phyloP scores from a whole-genome alignment of 78 protist species.

The Speleostelium caveatum region DNA sequence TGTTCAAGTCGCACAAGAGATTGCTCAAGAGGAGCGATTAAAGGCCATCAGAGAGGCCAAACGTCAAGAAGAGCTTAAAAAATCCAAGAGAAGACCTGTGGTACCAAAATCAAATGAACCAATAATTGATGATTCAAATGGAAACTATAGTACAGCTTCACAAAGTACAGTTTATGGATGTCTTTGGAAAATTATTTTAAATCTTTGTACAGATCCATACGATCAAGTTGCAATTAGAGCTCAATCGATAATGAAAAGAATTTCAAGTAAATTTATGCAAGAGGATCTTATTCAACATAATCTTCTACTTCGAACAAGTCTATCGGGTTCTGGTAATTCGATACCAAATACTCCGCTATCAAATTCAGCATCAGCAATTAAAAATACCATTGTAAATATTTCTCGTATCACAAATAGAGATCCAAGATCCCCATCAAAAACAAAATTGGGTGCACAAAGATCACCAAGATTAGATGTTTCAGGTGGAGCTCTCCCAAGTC shows the following conservation, averaged over 20 bases:
- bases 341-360: neutral
- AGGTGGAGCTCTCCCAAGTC: neutral
- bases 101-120: neutral
- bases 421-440: constrained; percentile 52
- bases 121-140: neutral
- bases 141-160: constrained; percentile 6
- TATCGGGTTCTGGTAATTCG: neutral
- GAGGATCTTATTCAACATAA: constrained; percentile 47
- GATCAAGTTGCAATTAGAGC: constrained; percentile 56
- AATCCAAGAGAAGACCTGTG: constrained; percentile 14
- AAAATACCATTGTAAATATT: constrained; percentile 71
- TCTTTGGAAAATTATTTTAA: constrained; percentile 76
- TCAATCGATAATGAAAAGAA: constrained; percentile 52
- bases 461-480: constrained; percentile 38
- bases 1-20: constrained; percentile 66
- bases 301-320: neutral
- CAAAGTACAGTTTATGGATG: constrained; percentile 55
- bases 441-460: constrained; percentile 75
- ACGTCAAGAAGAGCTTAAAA: constrained; percentile 43
- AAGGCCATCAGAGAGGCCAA: constrained; percentile 39
- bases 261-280: constrained; percentile 13
- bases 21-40: constrained; percentile 54
- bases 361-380: neutral
- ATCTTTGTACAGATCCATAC: constrained; percentile 72
- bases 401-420: constrained; percentile 68